A percentile compares a stretch with the other conserved stretches of the same genome.
Conservation (phyloP, 2,329 filamentous ascomycete genomes). For the Exophiala calicioides region DNA sequence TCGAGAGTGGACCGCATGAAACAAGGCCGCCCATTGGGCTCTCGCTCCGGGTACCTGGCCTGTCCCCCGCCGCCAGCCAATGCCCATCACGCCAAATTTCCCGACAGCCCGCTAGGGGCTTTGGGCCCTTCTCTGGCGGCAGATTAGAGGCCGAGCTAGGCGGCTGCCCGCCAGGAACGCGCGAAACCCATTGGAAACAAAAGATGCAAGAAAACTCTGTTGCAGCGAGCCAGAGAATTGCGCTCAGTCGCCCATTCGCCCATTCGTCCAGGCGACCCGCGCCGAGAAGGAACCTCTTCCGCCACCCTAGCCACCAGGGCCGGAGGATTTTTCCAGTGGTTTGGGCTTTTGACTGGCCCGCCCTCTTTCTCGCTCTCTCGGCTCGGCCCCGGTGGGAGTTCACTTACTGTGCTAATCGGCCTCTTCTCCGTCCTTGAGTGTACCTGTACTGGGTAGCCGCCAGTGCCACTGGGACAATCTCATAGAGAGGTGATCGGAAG, state of each 20-base stretch:
- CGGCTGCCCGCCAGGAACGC: conserved; percentile 12
- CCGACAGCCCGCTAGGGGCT: conserved; percentile 20
- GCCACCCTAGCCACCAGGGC: conserved; percentile 13
- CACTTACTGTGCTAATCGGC: conserved; percentile 2
- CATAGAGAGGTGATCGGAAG: conserved; percentile 7
- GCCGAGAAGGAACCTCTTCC: conserved; percentile 6
- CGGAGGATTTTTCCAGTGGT: conserved; percentile 6
- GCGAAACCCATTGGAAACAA: conserved; percentile 25
- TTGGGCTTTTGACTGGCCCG: conserved; percentile 6
- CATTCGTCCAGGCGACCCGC: not conserved
- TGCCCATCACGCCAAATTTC: conserved; percentile 26
- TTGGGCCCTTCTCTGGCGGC: conserved; percentile 16
- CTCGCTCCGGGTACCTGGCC: conserved; percentile 2
- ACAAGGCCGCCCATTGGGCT: conserved; percentile 12
- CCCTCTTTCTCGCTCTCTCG: conserved; percentile 7
- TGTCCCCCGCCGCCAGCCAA: conserved; percentile 18
- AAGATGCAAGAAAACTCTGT: conserved; percentile 14
- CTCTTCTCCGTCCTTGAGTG: conserved; percentile 2
- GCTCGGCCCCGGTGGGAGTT: conserved; percentile 11
- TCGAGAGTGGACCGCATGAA: conserved; percentile 7
- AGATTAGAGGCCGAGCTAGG: conserved; percentile 12
- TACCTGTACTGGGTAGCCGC: no score
- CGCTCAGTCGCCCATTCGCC: conserved; percentile 16
- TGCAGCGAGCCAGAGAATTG: conserved; percentile 11
- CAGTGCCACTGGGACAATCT: conserved; percentile 19